Evolutionary conservation across 106 monocot genomes (phyloP).

Genomic region (Platanthera zijinensis): DNA sequence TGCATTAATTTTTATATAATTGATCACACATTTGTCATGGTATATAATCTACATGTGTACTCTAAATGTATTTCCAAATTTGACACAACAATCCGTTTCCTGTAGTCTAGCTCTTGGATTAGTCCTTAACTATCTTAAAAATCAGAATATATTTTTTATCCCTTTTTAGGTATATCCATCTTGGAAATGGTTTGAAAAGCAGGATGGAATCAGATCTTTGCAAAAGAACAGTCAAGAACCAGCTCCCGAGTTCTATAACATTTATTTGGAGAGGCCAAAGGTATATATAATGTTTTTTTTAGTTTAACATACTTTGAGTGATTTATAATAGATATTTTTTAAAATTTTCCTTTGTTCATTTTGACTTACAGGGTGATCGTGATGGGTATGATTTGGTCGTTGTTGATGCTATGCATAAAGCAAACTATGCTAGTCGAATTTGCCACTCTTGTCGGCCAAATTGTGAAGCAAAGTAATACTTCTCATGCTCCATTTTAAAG

Average conservation of each 20-base stretch:
- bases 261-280: slow-evolving; percentile 96
- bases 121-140: background rate
- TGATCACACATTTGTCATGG: background rate
- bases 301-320: background rate
- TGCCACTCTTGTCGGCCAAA: slow-evolving; percentile 98
- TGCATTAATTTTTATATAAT: background rate
- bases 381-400: slow-evolving; percentile 99
- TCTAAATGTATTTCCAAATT: background rate
- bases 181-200: slow-evolving; percentile 99
- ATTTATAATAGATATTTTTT: background rate
- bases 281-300: slow-evolving; percentile 14
- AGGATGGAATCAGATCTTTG: slow-evolving; percentile 88
- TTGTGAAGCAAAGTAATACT: slow-evolving; percentile 95
- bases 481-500: background rate
- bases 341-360: slow-evolving; percentile 4
- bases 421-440: slow-evolving; percentile 98
- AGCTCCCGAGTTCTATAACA: slow-evolving; percentile 95
- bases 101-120: background rate
- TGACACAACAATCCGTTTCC: background rate
- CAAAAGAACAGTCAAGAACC: slow-evolving; percentile 89
- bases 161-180: slow-evolving; percentile 79
- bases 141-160: background rate
- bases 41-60: too few relatives aligned
- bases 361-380: slow-evolving; percentile 67
- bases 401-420: slow-evolving; percentile 99